Base-by-base conservation (phyloP, 1,284 basidiomycete genomes). In the Naganishia sp. region DNA sequence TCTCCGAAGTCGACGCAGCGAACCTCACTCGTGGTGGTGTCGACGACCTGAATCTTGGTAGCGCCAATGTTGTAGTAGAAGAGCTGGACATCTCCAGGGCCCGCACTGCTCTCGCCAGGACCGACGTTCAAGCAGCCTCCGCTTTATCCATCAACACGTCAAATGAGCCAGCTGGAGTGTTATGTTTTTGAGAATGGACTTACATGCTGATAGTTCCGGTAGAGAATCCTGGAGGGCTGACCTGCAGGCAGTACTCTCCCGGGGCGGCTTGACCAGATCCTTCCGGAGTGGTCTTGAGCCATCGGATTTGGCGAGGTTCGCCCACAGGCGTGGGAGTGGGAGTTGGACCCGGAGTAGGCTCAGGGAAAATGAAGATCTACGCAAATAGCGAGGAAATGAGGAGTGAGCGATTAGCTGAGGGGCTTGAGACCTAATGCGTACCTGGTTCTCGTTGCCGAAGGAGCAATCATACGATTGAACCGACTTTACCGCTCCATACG, bases 391-490 rank as follows among this genome's bases (percentile, higher is more conserved):
- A 6, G 15, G 4, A 43, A 28, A 28, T 28, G 28, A 28, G 28
- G 28, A 28, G 28, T 28, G 28, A 28, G 28, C 28, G 28, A 28
- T 28, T 28, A 28, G 28, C 28, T 28, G 28, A 28, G 28, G 28
- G 28, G 28, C 28, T 28, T 28, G 28, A 28, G 28, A 28, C 28
- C 28, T 28, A 28, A 28, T 28, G 28, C 28, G 28, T 28, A 65
- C 64, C 65, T 66, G 65, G 52, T 66, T 55, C 31, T 39, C 21
- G 48, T 60, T 53, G n/a, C 46, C 48, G 18, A 15, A 48, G 33
- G 25, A 21, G 42, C 65, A 60, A 6, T 31, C 21, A 48, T 49
- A 60, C 28, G 33, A 45, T 42, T 60, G 55, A 36, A 66, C 55
- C 7, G 28, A 33, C 49, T 55, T 60, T 6, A 46, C n/a, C 2